Evolutionary conservation across 305 asterid genomes (phyloP).

Genomic region (Plantago coronopus): DNA sequence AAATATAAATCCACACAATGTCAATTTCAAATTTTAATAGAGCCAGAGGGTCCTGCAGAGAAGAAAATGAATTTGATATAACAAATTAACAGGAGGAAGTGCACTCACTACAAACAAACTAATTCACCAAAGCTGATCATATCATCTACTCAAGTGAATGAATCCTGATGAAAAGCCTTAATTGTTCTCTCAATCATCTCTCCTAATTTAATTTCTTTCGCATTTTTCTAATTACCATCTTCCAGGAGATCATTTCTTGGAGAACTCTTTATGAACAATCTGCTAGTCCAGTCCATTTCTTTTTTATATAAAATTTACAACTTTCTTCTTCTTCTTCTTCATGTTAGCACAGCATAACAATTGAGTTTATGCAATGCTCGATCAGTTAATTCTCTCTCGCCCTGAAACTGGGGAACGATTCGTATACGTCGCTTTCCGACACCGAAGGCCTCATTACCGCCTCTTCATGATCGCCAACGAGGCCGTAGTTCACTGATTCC

Average conservation of each 20-base stretch:
- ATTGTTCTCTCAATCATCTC: not conserved
- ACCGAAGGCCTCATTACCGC: conserved; percentile 36
- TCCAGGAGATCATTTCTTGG: not conserved
- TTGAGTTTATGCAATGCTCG: not conserved
- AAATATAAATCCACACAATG: too few species aligned
- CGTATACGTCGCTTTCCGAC: conserved; percentile 47
- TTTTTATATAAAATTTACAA: not conserved
- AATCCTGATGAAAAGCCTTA: not conserved
- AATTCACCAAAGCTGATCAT: not conserved
- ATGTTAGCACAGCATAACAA: not conserved
- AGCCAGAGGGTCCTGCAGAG: too few species aligned
- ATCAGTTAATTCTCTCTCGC: conserved; percentile 36
- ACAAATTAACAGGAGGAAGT: not conserved
- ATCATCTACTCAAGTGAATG: not conserved
- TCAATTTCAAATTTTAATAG: not conserved
- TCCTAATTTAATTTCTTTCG: not conserved
- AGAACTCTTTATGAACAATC: not conserved
- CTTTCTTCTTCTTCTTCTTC: not conserved
- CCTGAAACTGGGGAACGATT: conserved; percentile 43
- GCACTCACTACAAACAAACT: not conserved
- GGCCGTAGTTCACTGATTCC: conserved; percentile 35
- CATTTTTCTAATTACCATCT: not conserved
- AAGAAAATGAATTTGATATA: not conserved
- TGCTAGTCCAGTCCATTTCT: not conserved
- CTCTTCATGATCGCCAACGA: conserved; percentile 21